These are phyloP conservation scores for Vigna radiata DNA, from an alignment of 306 rosid species.

Conservation along the genomic window DNA sequence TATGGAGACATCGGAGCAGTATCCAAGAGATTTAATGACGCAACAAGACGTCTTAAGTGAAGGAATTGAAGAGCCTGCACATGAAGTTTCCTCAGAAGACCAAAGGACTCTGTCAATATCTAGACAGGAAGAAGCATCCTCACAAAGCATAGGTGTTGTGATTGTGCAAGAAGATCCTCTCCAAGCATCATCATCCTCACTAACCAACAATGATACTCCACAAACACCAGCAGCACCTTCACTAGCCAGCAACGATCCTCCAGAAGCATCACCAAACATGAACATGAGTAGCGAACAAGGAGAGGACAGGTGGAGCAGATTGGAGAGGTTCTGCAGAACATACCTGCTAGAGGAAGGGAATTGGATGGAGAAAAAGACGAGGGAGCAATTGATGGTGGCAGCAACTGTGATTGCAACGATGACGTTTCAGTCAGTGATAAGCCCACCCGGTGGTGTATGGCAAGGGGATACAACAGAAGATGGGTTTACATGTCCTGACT, in stretches of 20 bases:
- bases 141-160: background rate
- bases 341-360: constrained; percentile 30
- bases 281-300: background rate
- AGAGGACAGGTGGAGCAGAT: background rate
- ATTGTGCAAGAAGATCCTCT: background rate
- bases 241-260: background rate
- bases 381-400: constrained; percentile 43
- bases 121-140: background rate
- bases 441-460: constrained; percentile 58
- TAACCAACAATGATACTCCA: background rate
- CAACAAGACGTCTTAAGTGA: constrained; percentile 20
- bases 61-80: constrained; percentile 17
- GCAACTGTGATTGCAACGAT: constrained; percentile 53
- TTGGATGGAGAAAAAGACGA: constrained; percentile 39
- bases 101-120: background rate
- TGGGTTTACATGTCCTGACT: background rate
- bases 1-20: background rate
- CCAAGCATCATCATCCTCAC: background rate
- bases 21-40: constrained; percentile 7
- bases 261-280: background rate
- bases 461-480: constrained; percentile 1
- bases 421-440: constrained; percentile 47
- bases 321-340: constrained; percentile 31
- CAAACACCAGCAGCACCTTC: background rate
- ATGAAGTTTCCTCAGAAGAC: background rate